Evolutionary conservation across 1,284 basidiomycete genomes (phyloP).

Genomic region (Ceraceosorus guamensis): DNA sequence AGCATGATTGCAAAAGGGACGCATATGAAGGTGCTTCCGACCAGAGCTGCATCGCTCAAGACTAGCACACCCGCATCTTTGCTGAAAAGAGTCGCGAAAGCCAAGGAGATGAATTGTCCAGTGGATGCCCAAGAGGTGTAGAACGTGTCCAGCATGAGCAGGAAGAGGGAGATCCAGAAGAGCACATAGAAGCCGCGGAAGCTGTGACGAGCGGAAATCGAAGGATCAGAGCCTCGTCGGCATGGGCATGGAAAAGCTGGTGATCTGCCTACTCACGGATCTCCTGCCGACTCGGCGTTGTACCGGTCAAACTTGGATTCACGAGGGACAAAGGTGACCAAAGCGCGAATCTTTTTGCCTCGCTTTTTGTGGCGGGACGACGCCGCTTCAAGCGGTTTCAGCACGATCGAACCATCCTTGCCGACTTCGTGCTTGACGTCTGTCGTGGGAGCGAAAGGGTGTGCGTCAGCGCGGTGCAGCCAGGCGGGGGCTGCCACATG

Average conservation of each 20-base stretch:
- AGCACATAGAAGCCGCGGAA: slow-evolving; percentile 47
- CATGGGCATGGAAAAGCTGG: no score
- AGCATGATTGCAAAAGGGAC: slow-evolving; percentile 63
- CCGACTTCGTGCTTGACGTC: slow-evolving; percentile 23
- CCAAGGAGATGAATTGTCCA: slow-evolving; percentile 68
- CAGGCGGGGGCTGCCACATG: neutral
- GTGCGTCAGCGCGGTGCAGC: neutral
- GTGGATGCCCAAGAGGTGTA: slow-evolving; percentile 49
- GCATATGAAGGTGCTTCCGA: slow-evolving; percentile 64
- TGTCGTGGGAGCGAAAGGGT: neutral
- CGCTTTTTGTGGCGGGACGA: slow-evolving; percentile 9
- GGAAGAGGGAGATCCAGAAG: slow-evolving; percentile 44
- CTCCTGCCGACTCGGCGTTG: slow-evolving; percentile 18
- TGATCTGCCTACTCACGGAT: slow-evolving; percentile 11
- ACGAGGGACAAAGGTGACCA: slow-evolving; percentile 34
- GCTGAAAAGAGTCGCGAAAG: slow-evolving; percentile 81
- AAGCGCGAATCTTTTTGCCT: slow-evolving; percentile 28
- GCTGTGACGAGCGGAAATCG: neutral
- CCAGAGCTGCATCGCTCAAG: slow-evolving; percentile 72
- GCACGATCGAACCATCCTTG: slow-evolving; percentile 28
- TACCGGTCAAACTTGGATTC: slow-evolving; percentile 33
- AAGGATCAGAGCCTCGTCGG: neutral
- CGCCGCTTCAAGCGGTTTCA: slow-evolving; percentile 22
- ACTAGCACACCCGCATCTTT: slow-evolving; percentile 75
- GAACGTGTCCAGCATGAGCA: slow-evolving; percentile 40